Conservation (phyloP, 352 stramenopile genomes). For the Phytophthora europaea region DNA sequence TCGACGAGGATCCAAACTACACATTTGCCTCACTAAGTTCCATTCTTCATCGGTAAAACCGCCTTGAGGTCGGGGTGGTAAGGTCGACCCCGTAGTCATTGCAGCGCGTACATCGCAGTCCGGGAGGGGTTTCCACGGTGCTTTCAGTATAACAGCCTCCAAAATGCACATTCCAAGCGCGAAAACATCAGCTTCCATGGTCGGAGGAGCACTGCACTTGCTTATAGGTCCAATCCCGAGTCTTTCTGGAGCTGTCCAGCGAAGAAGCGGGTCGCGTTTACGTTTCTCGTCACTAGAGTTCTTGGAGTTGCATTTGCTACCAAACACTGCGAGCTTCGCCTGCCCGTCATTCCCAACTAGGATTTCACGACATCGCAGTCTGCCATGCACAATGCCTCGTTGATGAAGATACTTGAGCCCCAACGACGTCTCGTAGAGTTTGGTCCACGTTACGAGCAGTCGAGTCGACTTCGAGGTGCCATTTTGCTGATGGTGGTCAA, state of each 20-base stretch:
- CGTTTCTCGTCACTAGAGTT: not conserved
- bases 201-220: not conserved
- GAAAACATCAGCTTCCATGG: constrained; percentile 25
- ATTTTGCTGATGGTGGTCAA: constrained; percentile 1
- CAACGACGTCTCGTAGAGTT: constrained; percentile 25
- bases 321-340: constrained; percentile 28
- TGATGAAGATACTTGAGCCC: constrained; percentile 38
- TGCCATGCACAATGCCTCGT: constrained; percentile 20
- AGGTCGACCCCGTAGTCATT: constrained; percentile 3
- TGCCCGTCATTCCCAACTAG: constrained; percentile 25
- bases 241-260: constrained; percentile 28
- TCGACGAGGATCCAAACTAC: constrained; percentile 12
- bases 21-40: constrained; percentile 29
- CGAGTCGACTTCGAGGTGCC: not conserved
- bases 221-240: constrained; percentile 10
- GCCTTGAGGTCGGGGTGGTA: constrained; percentile 11
- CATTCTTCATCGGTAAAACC: constrained; percentile 26
- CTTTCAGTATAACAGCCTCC: constrained; percentile 24
- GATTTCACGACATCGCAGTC: constrained; percentile 23
- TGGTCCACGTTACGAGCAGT: constrained; percentile 18
- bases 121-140: constrained; percentile 14
- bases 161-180: constrained; percentile 30
- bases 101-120: constrained; percentile 8
- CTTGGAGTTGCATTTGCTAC: not conserved
- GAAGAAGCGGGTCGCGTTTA: constrained; percentile 9